Base-by-base conservation (phyloP, 1,139 yeast species). In the Zygosaccharomyces sapae region DNA sequence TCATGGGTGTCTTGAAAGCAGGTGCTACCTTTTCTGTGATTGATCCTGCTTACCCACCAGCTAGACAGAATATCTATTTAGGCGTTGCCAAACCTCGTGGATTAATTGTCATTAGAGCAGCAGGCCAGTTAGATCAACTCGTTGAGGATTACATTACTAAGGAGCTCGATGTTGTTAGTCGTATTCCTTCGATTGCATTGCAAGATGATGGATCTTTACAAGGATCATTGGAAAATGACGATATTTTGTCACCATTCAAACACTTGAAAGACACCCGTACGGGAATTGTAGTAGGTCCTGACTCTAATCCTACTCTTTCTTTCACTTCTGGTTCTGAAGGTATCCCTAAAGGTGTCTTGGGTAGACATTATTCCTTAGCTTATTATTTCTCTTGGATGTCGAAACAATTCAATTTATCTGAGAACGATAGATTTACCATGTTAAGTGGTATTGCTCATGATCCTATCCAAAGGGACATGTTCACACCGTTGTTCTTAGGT, bases 311-410 rank as follows among this genome's bases (percentile, higher is more conserved):
- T 41, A 92, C 99, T 2, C 75, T 92, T 43, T 86, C 97, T 0
- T 92, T 92, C 71, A 92, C 99, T n/a, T 86, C 96, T 19, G 99
- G 99, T 33, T 86, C 96, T 9, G 99, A 92, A 70, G 99, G 99
- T 67, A 75, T 92, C 55, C 99, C 99, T 58, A 92, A 92, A 71
- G 99, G 99, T 73, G 99, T 92, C 25, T 76, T 88, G 54, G 99
- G 99, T 40, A 86, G 99, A 70, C 98, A 94, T 65, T 94, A 83
- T 68, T 90, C 97, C 1, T 75, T 92, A 55, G 96, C 98, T 1
- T 92, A 94, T 71, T 92, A 92, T 69, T 92, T 92, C 77, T 96
- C 96, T 34, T 92, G 99, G 99, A 92, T 92, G 99, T 77, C 97
- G 13, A 70, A 86, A 65, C 78, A 83, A 46, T 92, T 94, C 63